Conservation (phyloP, 768 basidiomycete genomes). For the Termitomyces sp. region DNA sequence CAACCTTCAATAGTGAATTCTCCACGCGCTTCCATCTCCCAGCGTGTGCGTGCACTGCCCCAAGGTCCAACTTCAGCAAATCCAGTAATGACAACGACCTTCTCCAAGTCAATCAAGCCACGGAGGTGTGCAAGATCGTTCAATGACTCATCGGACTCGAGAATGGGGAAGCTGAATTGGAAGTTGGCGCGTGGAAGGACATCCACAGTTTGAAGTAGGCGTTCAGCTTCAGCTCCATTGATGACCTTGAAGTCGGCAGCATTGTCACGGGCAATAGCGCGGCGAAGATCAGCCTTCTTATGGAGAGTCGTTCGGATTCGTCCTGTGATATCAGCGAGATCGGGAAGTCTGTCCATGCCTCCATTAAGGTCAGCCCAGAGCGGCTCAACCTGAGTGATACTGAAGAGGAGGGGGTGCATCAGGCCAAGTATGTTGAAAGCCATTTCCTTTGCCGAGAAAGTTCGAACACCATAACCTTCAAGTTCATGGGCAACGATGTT, state of each 20-base stretch:
- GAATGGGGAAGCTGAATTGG: conserved; percentile 88
- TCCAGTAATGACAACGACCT: conserved; percentile 93
- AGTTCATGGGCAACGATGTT: conserved; percentile 94
- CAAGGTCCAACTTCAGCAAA: conserved; percentile 98
- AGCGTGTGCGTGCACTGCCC: conserved; percentile 96
- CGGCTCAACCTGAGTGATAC: conserved; percentile 98
- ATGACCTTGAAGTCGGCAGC: conserved; percentile 92
- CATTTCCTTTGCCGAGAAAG: conserved; percentile 99
- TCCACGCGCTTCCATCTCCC: conserved; percentile 99
- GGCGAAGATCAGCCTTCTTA: conserved; percentile 88
- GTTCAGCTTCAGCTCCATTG: conserved; percentile 89
- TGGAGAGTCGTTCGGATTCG: conserved; percentile 81
- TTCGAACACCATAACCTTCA: conserved; percentile 90
- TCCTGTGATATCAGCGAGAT: conserved; percentile 87
- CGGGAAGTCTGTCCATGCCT: conserved; percentile 95
- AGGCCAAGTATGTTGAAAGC: conserved; percentile 99
- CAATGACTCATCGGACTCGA: conserved; percentile 71
- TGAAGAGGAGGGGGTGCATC: conserved; percentile 99
- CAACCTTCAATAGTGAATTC: conserved; percentile 96
- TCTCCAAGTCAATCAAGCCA: conserved; percentile 91
- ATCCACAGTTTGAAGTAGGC: conserved; percentile 86
- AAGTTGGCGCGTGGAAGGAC: conserved; percentile 98
- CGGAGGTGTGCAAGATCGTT: conserved; percentile 74
- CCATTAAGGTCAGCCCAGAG: conserved; percentile 99
- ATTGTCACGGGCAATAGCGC: conserved; percentile 91